A percentile compares a stretch with the other conserved stretches of the same genome.
phyloP scores from a whole-genome alignment of 371 early-diverging fungal species.

The Circinella minor region DNA sequence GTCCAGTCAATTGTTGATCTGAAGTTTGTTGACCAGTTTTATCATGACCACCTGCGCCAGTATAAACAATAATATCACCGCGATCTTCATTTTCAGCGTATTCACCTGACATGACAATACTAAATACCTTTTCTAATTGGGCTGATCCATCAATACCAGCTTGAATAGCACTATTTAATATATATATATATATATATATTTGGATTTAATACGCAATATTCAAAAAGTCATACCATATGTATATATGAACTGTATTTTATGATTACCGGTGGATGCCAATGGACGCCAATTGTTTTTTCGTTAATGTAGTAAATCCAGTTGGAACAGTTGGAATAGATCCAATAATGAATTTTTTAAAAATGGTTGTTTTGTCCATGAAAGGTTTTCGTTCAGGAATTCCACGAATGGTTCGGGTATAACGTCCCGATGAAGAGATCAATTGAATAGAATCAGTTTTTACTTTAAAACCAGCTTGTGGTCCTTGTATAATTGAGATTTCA shows the following conservation, averaged over 20 bases:
- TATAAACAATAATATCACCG: slow-evolving; percentile 61
- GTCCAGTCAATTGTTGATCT: slow-evolving; percentile 8
- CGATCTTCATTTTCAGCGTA: slow-evolving; percentile 61
- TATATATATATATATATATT: too few relatives aligned
- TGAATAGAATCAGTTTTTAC: neutral
- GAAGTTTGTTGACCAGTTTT: slow-evolving; percentile 7
- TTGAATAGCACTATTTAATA: neutral
- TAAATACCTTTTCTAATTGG: neutral
- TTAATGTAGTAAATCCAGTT: slow-evolving; percentile 1
- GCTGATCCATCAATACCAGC: slow-evolving; percentile 16
- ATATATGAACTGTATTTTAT: neutral
- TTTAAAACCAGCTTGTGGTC: neutral
- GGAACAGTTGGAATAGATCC: slow-evolving; percentile 7
- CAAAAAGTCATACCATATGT: neutral
- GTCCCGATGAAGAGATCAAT: neutral
- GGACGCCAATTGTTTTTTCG: neutral
- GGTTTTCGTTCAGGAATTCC: neutral
- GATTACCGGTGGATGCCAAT: slow-evolving; percentile 12
- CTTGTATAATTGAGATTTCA: neutral
- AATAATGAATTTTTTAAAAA: neutral
- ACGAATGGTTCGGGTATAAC: neutral
- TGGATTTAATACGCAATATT: too few relatives aligned
- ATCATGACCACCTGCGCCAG: slow-evolving; percentile 61
- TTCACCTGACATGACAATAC: slow-evolving; percentile 55
- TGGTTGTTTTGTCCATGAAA: neutral